Base-by-base conservation (phyloP, 352 stramenopile species). In the Phytophthora syringae region DNA sequence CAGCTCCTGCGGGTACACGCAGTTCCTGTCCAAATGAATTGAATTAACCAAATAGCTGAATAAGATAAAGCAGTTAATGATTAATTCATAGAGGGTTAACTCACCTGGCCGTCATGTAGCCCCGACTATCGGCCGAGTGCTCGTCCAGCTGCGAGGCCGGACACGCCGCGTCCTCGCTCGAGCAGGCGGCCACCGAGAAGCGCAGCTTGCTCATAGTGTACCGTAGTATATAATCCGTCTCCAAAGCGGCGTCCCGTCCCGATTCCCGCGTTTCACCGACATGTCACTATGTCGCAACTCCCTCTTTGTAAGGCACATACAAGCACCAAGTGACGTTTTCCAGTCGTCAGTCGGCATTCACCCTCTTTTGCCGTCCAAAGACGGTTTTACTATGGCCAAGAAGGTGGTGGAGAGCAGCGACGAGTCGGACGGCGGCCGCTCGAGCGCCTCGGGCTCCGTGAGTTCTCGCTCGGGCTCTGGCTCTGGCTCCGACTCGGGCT, bases 1-100 rank as follows among this genome's bases (percentile, higher is more conserved):
- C 18, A 98, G 61, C 70, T 98, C 94, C 61, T 98, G 91, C n/a
- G 94, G 94, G 60, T 97, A 98, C 58, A 94, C 80, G 72, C 91
- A 97, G 68, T 97, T 97, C 43, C 88, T 95, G 45, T 13, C 7
- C 28, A 9, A 15, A 56, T 20, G 30, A 20, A 27, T n/a, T n/a
- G n/a, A n/a, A n/a, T n/a, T n/a, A n/a, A n/a, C n/a, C n/a, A n/a
- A n/a, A n/a, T n/a, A n/a, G n/a, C n/a, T n/a, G n/a, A n/a, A n/a
- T n/a, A n/a, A n/a, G n/a, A n/a, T n/a, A n/a, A n/a, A n/a, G n/a
- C n/a, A n/a, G n/a, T n/a, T 42, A 42, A n/a, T n/a, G n/a, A n/a
- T 42, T 42, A 20, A 42, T n/a, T 21, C 5, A 24, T 45, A 24
- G 24, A 10, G 37, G 9, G 6, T 44, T 44, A 21, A 11, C 10